Evolutionary conservation across 768 basidiomycete genomes (phyloP).

Genomic region (Daedaleopsis nitida): DNA sequence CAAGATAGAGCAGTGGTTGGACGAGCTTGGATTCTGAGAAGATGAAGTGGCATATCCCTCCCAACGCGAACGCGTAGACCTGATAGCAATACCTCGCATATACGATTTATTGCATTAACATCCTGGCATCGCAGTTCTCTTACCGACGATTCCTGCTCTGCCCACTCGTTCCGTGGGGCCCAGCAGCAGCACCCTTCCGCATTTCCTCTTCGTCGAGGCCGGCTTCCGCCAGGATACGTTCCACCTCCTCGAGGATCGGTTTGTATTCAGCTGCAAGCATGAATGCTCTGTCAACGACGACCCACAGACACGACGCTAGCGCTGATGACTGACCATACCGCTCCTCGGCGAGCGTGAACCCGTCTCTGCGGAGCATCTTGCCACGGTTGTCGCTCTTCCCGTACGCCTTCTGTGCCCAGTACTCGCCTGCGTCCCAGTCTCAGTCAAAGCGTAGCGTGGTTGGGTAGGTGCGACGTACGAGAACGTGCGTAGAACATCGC

Average conservation of each 20-base stretch:
- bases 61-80: no score
- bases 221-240: conserved; percentile 80
- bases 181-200: conserved; percentile 53
- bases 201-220: conserved; percentile 86
- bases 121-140: neutral
- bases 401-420: conserved; percentile 79
- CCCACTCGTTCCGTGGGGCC: conserved; percentile 34
- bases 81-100: no score
- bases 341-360: conserved; percentile 74
- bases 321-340: conserved; percentile 60
- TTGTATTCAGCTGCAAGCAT: conserved; percentile 65
- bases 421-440: conserved; percentile 51
- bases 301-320: neutral
- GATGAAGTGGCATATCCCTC: neutral
- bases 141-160: conserved; percentile 56
- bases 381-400: conserved; percentile 63
- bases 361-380: conserved; percentile 76
- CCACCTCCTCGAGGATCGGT: conserved; percentile 79
- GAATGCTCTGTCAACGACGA: neutral
- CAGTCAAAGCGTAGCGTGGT: neutral
- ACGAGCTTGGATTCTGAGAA: conserved; percentile 52
- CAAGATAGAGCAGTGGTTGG: conserved; percentile 55
- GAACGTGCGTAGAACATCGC: conserved; percentile 83
- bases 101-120: no score
- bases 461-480: conserved; percentile 45